Conservation (phyloP, 805 yeast species). For the Ogataea glucozyma region DNA sequence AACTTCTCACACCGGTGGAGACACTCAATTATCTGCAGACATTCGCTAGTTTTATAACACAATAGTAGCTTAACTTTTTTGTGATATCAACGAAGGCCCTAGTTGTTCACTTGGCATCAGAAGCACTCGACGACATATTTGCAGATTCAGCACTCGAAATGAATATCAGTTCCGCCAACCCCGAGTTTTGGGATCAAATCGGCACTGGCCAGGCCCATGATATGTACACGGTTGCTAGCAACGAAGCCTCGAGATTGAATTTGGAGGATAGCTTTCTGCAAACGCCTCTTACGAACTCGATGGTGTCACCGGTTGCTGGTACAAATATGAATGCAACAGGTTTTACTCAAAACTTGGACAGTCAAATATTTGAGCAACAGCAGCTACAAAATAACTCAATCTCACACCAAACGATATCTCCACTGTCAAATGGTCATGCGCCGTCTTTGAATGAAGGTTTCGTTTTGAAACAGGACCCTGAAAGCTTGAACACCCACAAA, state of each 20-base stretch:
- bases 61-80: too few species aligned
- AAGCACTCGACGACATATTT: too few species aligned
- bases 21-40: too few species aligned
- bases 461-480: neutral
- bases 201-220: constrained; percentile 3
- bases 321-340: too few species aligned
- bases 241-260: constrained; percentile 1
- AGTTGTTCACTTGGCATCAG: too few species aligned
- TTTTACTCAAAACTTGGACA: neutral
- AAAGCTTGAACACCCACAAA: neutral
- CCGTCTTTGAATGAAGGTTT: neutral
- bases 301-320: neutral
- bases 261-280: neutral
- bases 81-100: too few species aligned
- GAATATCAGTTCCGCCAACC: constrained; percentile 10
- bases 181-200: constrained; percentile 16
- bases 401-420: neutral
- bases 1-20: too few species aligned
- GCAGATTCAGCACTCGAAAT: too few species aligned
- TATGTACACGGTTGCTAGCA: neutral
- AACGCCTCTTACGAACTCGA: neutral
- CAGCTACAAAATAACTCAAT: constrained; percentile 14
- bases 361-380: constrained; percentile 19
- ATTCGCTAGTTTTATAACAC: too few species aligned
- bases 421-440: neutral